Percentiles rank a stretch among this genome's conserved stretches.
Evolutionary conservation across 2,329 filamentous ascomycete species (phyloP).

Genomic region (Colletotrichum chrysophilum): DNA sequence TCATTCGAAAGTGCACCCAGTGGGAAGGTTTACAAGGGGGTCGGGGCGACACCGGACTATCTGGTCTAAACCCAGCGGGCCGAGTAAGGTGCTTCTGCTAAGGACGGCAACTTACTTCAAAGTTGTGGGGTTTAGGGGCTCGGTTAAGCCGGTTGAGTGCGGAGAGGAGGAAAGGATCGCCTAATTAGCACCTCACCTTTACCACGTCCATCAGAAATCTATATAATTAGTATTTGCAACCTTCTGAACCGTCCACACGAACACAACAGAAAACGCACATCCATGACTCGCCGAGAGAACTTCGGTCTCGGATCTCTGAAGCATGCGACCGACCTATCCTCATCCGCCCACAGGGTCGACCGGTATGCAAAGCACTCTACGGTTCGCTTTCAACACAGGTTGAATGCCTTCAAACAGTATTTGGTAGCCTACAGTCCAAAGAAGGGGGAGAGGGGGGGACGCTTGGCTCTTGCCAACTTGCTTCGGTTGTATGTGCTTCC

Average conservation of each 20-base stretch:
- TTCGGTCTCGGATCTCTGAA: background rate
- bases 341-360: background rate
- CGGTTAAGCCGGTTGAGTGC: background rate
- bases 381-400: background rate
- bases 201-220: background rate
- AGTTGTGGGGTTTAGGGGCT: background rate
- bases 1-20: background rate
- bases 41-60: background rate
- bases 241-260: background rate
- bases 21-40: background rate
- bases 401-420: background rate
- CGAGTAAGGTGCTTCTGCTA: background rate
- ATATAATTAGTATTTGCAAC: background rate
- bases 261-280: background rate
- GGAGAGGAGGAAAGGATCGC: background rate
- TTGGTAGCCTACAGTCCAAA: background rate
- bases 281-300: background rate
- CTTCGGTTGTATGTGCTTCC: background rate
- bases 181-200: background rate
- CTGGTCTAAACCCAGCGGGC: background rate
- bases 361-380: background rate
- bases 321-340: background rate
- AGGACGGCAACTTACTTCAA: background rate
- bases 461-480: background rate
- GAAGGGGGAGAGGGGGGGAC: no score